Evolutionary conservation across 2,329 filamentous ascomycete genomes (phyloP), one percentile per base, ranked within the genome.

Genomic region (Hyphodiscus sp.): DNA sequence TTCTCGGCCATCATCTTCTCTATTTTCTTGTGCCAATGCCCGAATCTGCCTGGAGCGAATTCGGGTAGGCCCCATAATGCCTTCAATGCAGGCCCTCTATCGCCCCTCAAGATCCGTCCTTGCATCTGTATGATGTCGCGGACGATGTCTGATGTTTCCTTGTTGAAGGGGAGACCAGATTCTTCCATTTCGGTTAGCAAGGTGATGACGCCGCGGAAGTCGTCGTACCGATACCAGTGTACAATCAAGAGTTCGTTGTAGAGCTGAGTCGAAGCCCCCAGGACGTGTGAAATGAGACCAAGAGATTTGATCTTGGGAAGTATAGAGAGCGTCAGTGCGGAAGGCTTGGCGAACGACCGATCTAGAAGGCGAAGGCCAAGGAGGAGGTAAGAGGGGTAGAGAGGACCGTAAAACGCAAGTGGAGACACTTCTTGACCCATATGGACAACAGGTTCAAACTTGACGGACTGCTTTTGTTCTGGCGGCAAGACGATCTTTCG

Each of bases 231-330:
- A 33, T 71, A 68, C 81, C 85, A 89, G 52, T 82, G 73, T 20
- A 85, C 76, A 15, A 74, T 69, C 20, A 89, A 74, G 33, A 90
- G 75, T 47, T 81, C 75, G 64, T 86, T 84, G 73, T 88, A 91
- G 43, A 91, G 80, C 0, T 78, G 73, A 0, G 86, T 86, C 18
- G 83, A 83, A 6, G 81, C 84, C 47, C 86, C 87, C 0, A 92
- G 76, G 7, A 89, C 82, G 63, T 86, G 89, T 0, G 85, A 86
- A 1, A 81, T 78, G 1, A 86, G 76, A 1, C 87, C 87, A 0
- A 89, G 74, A 45, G 77, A 74, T 65, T 87, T 87, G 61, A 91
- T 73, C 8, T 79, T 78, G 0, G 87, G 85, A 0, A 91, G 73
- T 23, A 91, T 69, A 45, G 76, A 75, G 45, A 87, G 75, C 0